These are phyloP conservation scores for Fragaria iinumae DNA, from an alignment of 306 rosid species.

Conservation along the genomic window DNA sequence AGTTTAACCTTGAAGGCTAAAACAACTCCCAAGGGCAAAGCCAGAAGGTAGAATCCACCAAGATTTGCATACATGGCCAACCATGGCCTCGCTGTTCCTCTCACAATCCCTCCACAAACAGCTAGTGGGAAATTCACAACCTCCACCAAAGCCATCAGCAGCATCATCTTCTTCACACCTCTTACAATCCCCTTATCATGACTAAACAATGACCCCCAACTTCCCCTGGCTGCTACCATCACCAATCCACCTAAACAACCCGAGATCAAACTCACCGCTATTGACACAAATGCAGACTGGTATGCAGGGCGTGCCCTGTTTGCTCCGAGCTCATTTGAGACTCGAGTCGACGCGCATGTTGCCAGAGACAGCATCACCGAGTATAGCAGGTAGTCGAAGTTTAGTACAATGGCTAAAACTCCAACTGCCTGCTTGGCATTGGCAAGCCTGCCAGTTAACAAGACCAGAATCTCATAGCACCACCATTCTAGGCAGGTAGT, in stretches of 20 bases:
- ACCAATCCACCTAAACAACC: slow-evolving; percentile 58
- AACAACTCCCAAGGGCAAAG: slow-evolving; percentile 63
- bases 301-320: slow-evolving; percentile 46
- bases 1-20: slow-evolving; percentile 63
- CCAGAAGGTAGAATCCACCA: slow-evolving; percentile 75
- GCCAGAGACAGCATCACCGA: slow-evolving; percentile 69
- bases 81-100: slow-evolving; percentile 81
- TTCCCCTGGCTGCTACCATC: slow-evolving; percentile 72
- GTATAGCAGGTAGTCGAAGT: slow-evolving; percentile 71
- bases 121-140: slow-evolving; percentile 73
- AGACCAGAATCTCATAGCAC: slow-evolving; percentile 82
- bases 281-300: slow-evolving; percentile 52
- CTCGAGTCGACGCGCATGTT: slow-evolving; percentile 63
- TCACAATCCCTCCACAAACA: slow-evolving; percentile 75
- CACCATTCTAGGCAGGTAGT: slow-evolving; percentile 93
- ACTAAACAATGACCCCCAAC: slow-evolving; percentile 73
- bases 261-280: slow-evolving; percentile 30
- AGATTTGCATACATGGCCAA: slow-evolving; percentile 68
- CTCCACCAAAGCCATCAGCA: slow-evolving; percentile 71
- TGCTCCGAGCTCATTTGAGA: slow-evolving; percentile 73
- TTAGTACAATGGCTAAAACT: slow-evolving; percentile 55
- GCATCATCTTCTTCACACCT: slow-evolving; percentile 73
- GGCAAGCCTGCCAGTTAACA: slow-evolving; percentile 68
- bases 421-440: slow-evolving; percentile 62
- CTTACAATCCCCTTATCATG: slow-evolving; percentile 45